Evolutionary conservation across 1,284 basidiomycete genomes (phyloP), one percentile per base, ranked within the genome.

Genomic region (Blastosporella zonata): DNA sequence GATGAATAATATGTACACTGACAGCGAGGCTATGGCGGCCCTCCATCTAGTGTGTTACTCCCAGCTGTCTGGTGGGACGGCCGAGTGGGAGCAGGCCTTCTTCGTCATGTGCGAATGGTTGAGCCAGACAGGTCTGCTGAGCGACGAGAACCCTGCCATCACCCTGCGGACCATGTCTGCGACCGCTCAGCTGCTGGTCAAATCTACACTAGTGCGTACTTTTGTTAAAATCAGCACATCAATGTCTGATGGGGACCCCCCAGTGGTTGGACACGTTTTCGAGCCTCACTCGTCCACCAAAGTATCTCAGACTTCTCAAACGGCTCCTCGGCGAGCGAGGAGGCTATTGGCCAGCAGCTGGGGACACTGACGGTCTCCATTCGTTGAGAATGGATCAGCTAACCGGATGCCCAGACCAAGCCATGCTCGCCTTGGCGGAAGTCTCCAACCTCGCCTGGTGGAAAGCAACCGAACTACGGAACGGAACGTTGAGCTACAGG

Each of bases 181-280:
- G 34, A 66, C 73, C 3, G 74, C 71, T 9, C 77, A 81, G 56
- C 71, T 83, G 54, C 77, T 81, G 13, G 75, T 87, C 39, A 87
- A 87, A 63, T 73, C 76, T 36, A 84, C 79, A 2, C 78, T 90
- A 74, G 87, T 90, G 59, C 68, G 84, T 65, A 39, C 27, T 46
- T 25, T 10, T n/a, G 6, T 27, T 21, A 7, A 13, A 22, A 39
- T 31, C 6, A 13, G 41, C 17, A 34, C n/a, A 17, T 6, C 29
- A 34, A 17, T 18, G 15, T n/a, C 20, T 40, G 20, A 50, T 7
- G n/a, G 12, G 21, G 25, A 39, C 43, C 53, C 45, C 49, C 36
- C 60, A 90, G 88, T 89, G 85, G 81, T 69, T 87, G 48, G 87
- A 91, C 62, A 77, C 87, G 53, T 77, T 89, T 62, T 76, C 85